These are phyloP conservation scores for Astragalus membranaceus DNA, from an alignment of 306 rosid genomes.

Conservation along the genomic window DNA sequence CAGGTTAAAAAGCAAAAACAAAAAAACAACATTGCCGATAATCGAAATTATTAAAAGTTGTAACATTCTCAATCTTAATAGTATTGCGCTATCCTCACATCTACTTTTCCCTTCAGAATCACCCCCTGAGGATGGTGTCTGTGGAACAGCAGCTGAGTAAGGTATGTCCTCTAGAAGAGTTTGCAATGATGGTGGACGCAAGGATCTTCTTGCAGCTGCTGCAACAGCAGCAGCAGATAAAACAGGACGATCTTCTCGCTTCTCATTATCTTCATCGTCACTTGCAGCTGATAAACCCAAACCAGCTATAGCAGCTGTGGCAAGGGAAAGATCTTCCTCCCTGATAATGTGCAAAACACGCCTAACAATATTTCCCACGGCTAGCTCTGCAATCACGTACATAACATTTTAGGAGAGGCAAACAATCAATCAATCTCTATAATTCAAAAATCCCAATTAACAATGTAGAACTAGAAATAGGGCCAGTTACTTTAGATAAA, in stretches of 20 bases:
- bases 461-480: background rate
- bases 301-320: slow-evolving; percentile 77
- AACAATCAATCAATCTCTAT: slow-evolving; percentile 7
- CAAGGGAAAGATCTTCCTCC: slow-evolving; percentile 89
- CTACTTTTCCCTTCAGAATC: slow-evolving; percentile 94
- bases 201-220: slow-evolving; percentile 92
- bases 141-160: slow-evolving; percentile 52
- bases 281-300: slow-evolving; percentile 63
- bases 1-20: background rate
- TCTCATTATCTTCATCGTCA: slow-evolving; percentile 88
- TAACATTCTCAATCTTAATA: slow-evolving; percentile 21
- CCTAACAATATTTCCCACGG: slow-evolving; percentile 97
- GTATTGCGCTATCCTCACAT: slow-evolving; percentile 46
- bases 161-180: slow-evolving; percentile 85
- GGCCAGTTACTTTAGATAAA: background rate
- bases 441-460: background rate
- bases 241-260: slow-evolving; percentile 52
- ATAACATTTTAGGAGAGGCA: slow-evolving; percentile 20
- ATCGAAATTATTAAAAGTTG: background rate
- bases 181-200: slow-evolving; percentile 96
- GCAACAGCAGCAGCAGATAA: slow-evolving; percentile 90
- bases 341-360: slow-evolving; percentile 93
- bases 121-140: slow-evolving; percentile 79
- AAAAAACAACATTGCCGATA: background rate
- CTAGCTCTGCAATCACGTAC: slow-evolving; percentile 62